Conservation (phyloP, 192 early-diverging fungal species). For the Podila verticillata region DNA sequence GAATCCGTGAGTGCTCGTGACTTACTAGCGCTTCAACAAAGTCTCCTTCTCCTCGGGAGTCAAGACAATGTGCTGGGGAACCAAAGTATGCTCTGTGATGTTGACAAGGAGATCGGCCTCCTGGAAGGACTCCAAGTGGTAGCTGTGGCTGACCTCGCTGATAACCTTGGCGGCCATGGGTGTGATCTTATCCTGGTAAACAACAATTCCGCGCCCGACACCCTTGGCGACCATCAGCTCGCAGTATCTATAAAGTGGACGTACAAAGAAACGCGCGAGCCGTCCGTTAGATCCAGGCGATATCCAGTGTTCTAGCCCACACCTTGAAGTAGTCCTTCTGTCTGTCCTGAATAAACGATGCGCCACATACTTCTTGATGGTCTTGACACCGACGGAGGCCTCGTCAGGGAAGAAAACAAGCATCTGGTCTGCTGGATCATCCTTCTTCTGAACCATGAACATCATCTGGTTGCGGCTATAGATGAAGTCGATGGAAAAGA, state of each 20-base stretch:
- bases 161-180: conserved; percentile 84
- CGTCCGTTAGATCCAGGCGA: no score
- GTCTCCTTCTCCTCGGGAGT: conserved; percentile 89
- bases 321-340: no score
- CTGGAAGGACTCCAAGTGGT: conserved; percentile 83
- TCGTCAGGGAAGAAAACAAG: conserved; percentile 95
- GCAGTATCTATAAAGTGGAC: conserved; percentile 56
- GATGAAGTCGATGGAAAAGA: not conserved
- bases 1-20: conserved; percentile 20
- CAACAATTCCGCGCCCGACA: conserved; percentile 84
- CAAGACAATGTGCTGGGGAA: conserved; percentile 94
- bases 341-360: no score
- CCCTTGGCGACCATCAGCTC: conserved; percentile 87
- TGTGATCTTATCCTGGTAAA: conserved; percentile 88
- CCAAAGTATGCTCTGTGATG: conserved; percentile 95
- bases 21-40: conserved; percentile 91
- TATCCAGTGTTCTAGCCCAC: no score
- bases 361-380: conserved; percentile 80
- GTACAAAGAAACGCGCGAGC: conserved; percentile 28
- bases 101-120: conserved; percentile 96
- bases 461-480: conserved; percentile 78
- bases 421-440: conserved; percentile 84
- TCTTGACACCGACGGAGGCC: conserved; percentile 87
- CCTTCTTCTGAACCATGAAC: conserved; percentile 85
- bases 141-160: conserved; percentile 53